Evolutionary conservation across 129 eudicot genomes (phyloP).

Genomic region (Tagetes patula): DNA sequence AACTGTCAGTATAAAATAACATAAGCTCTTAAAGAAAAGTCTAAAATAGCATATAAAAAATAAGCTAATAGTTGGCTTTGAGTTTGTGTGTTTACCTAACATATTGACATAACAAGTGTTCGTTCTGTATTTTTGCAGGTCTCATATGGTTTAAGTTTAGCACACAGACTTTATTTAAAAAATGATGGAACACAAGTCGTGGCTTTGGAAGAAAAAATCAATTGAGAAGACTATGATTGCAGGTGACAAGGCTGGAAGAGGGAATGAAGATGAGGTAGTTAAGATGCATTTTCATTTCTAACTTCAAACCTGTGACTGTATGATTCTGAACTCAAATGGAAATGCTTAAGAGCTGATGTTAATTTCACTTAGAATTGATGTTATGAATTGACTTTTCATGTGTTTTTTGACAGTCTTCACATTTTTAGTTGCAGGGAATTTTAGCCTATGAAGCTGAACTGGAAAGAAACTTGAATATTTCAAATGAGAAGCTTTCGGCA

Average conservation of each 20-base stretch:
- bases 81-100: slow-evolving; percentile 6
- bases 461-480: slow-evolving; percentile 57
- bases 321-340: neutral
- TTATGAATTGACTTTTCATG: neutral
- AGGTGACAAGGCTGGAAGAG: slow-evolving; percentile 47
- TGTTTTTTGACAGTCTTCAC: slow-evolving; percentile 15
- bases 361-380: neutral
- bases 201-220: slow-evolving; percentile 83
- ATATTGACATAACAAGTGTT: slow-evolving; percentile 3
- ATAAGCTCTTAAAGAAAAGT: neutral
- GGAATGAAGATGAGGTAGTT: slow-evolving; percentile 57
- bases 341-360: slow-evolving; percentile 4
- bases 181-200: slow-evolving; percentile 60
- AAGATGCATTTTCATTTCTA: neutral
- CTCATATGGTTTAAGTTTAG: slow-evolving; percentile 19
- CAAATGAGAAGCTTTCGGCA: slow-evolving; percentile 62
- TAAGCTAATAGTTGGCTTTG: slow-evolving; percentile 3
- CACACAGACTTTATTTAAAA: neutral
- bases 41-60: neutral
- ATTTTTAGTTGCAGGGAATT: slow-evolving; percentile 50
- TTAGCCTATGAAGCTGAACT: slow-evolving; percentile 60
- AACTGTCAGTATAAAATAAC: neutral
- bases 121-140: slow-evolving; percentile 28
- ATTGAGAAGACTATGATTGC: slow-evolving; percentile 49
- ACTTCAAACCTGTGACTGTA: neutral